Conservation (phyloP, 495 filamentous ascomycete genomes). For the Neurospora sp. region DNA sequence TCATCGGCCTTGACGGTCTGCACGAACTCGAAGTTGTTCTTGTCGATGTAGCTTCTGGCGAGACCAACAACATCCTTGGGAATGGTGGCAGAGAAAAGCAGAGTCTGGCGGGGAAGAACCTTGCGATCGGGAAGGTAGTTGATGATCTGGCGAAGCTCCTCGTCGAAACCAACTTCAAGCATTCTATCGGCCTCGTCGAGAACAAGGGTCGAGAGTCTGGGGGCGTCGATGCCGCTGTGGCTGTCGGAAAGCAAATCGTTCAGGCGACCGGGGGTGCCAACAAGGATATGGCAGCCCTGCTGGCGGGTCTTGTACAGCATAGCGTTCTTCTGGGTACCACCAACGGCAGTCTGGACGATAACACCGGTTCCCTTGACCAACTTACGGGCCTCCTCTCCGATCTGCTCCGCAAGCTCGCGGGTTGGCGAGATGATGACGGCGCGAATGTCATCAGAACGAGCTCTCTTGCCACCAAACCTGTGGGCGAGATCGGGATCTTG, state of each 20-base stretch:
- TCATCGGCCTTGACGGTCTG: constrained; percentile 76
- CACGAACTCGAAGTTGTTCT: constrained; percentile 62
- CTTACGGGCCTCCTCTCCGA: constrained; percentile 70
- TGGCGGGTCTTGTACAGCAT: constrained; percentile 53
- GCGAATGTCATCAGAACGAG: constrained; percentile 59
- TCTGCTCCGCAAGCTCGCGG: constrained; percentile 90
- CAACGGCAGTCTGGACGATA: constrained; percentile 76
- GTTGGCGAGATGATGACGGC: constrained; percentile 91
- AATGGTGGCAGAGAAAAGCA: constrained; percentile 91
- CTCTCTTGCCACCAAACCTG: constrained; percentile 7
- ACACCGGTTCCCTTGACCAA: constrained; percentile 57
- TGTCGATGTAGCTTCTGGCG: constrained; percentile 46
- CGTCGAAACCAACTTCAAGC: constrained; percentile 80
- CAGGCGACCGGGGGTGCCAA: constrained; percentile 85
- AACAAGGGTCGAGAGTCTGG: constrained; percentile 68
- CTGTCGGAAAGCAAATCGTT: constrained; percentile 73
- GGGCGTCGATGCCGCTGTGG: constrained; percentile 53
- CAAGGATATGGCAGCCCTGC: constrained; percentile 77
- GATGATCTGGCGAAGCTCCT: constrained; percentile 64
- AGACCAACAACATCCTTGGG: constrained; percentile 71
- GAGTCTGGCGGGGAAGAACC: constrained; percentile 64
- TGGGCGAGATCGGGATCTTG: constrained; percentile 42
- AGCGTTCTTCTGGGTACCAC: constrained; percentile 64
- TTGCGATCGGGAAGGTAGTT: constrained; percentile 49
- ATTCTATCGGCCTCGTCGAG: constrained; percentile 93